Conservation (phyloP, 2,329 filamentous ascomycete genomes). For the Gremmenia infestans region DNA sequence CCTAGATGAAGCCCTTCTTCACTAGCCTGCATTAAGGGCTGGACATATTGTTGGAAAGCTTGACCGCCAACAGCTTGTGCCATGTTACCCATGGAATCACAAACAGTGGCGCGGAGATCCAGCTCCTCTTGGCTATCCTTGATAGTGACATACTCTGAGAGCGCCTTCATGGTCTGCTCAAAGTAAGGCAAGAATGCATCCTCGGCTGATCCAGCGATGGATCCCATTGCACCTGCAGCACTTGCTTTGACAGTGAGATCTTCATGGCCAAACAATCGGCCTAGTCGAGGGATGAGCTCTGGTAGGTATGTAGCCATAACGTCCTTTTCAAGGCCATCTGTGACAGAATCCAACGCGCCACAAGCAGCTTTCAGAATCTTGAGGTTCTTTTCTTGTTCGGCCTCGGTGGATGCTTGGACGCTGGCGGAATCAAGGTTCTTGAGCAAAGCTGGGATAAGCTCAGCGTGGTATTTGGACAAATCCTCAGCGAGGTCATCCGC, state of each 20-base stretch:
- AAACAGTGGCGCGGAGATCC: constrained; percentile 81
- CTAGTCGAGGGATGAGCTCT: constrained; percentile 79
- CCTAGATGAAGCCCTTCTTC: constrained; percentile 86
- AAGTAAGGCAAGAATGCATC: constrained; percentile 88
- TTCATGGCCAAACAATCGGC: constrained; percentile 74
- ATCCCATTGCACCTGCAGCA: constrained; percentile 83
- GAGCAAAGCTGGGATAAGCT: constrained; percentile 77
- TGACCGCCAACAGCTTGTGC: constrained; percentile 80
- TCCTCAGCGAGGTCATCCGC: constrained; percentile 93
- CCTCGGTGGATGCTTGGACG: constrained; percentile 56
- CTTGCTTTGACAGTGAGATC: constrained; percentile 88
- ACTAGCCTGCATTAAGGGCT: constrained; percentile 84
- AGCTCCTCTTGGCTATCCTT: constrained; percentile 89
- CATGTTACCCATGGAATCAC: constrained; percentile 90
- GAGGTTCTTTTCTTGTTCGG: constrained; percentile 67
- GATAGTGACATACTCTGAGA: constrained; percentile 76
- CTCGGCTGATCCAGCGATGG: constrained; percentile 81
- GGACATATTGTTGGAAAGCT: constrained; percentile 85
- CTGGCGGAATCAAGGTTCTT: constrained; percentile 84
- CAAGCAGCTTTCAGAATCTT: constrained; percentile 87
- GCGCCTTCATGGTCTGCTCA: constrained; percentile 80
- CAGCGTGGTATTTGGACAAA: constrained; percentile 77
- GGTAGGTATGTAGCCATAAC: constrained; percentile 78
- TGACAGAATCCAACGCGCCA: constrained; percentile 84
- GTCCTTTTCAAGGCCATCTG: constrained; percentile 76